Conservation (phyloP, 2,329 filamentous ascomycete genomes). For the Epichloe uncinata region DNA sequence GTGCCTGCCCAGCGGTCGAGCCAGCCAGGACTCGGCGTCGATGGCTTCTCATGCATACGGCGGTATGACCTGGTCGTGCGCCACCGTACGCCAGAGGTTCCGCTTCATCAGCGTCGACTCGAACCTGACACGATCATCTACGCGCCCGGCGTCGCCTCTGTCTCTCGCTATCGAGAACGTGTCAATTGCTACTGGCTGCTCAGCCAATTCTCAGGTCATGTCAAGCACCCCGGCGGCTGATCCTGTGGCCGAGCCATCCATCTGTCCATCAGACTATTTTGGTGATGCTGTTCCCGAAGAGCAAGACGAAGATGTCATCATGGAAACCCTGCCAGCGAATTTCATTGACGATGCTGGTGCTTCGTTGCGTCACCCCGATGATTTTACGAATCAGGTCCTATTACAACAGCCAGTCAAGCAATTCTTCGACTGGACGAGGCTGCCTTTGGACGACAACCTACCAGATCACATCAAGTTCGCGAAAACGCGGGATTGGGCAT, state of each 20-base stretch:
- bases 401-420: conserved; percentile 11
- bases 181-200: conserved; percentile 7
- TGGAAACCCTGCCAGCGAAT: not conserved
- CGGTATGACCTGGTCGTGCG: conserved; percentile 56
- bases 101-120: conserved; percentile 51
- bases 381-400: conserved; percentile 29
- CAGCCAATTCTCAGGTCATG: conserved; percentile 18
- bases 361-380: conserved; percentile 23
- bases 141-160: conserved; percentile 26
- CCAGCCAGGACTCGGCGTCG: conserved; percentile 34
- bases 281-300: conserved; percentile 15
- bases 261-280: conserved; percentile 29
- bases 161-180: conserved; percentile 23
- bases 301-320: conserved; percentile 3
- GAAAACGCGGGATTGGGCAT: conserved; percentile 57
- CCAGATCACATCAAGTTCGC: conserved; percentile 62
- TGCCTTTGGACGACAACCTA: conserved; percentile 49
- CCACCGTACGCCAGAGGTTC: conserved; percentile 53
- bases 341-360: conserved; percentile 7
- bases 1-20: conserved; percentile 37
- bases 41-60: conserved; percentile 46
- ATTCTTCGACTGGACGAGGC: conserved; percentile 66
- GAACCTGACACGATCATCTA: conserved; percentile 13
- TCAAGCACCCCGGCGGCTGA: conserved; percentile 21
- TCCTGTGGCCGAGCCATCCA: conserved; percentile 1